Conservation (phyloP, 2,329 filamentous ascomycete genomes). For the Paecilomyces formosus region DNA sequence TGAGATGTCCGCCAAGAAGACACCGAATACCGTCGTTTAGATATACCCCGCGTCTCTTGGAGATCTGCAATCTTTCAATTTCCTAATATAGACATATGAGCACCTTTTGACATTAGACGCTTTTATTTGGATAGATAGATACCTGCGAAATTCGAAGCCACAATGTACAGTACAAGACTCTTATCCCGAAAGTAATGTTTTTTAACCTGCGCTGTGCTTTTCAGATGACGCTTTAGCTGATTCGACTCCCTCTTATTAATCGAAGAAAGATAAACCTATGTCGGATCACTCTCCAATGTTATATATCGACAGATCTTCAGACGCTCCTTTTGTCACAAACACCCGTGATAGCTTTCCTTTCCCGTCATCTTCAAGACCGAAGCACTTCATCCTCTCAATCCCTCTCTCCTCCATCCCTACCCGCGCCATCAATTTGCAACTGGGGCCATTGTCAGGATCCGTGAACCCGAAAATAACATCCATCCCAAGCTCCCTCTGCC, state of each 20-base stretch:
- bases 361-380: conserved; percentile 6
- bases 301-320: background rate
- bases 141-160: background rate
- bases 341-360: background rate
- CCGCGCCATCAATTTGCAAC: conserved; percentile 15
- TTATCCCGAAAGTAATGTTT: background rate
- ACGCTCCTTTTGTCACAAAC: background rate
- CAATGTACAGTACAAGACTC: background rate
- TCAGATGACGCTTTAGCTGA: background rate
- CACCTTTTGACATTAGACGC: background rate
- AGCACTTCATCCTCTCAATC: conserved; percentile 7
- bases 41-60: background rate
- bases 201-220: background rate
- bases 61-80: background rate
- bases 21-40: background rate
- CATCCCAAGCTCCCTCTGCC: conserved; percentile 7
- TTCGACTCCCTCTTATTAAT: background rate
- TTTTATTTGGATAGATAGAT: background rate
- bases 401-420: conserved; percentile 15
- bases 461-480: conserved; percentile 15
- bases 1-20: background rate
- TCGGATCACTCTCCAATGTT: background rate
- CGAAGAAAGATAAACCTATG: background rate
- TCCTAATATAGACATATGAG: background rate
- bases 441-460: conserved; percentile 8